Evolutionary conservation across 176 grass and related monocot genomes (phyloP).

Genomic region (Triticum timopheevii): DNA sequence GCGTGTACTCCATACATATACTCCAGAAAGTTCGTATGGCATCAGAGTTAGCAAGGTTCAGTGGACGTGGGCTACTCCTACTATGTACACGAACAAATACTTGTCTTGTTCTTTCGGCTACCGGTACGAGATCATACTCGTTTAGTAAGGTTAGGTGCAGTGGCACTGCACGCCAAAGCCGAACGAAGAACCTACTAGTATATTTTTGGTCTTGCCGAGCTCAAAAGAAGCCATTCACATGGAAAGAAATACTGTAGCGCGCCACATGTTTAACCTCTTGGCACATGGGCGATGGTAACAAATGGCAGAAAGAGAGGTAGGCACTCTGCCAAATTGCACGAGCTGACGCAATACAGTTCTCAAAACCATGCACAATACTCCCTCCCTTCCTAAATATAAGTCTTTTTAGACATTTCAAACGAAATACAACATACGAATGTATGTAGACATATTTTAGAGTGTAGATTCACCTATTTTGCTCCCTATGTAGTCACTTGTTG

Average conservation of each 20-base stretch:
- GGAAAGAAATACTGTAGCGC: not conserved
- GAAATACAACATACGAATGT: no score
- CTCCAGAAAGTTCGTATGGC: not conserved
- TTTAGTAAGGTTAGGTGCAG: not conserved
- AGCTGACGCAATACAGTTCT: not conserved
- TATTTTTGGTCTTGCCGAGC: not conserved
- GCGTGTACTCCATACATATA: not conserved
- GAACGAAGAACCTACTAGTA: no score
- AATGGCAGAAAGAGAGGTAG: not conserved
- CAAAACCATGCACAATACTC: not conserved
- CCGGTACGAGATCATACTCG: no score
- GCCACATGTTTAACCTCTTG: not conserved
- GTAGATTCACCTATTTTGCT: no score
- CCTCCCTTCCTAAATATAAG: no score
- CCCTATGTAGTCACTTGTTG: no score
- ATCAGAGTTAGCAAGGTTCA: not conserved
- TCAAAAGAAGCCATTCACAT: not conserved
- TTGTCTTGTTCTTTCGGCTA: not conserved
- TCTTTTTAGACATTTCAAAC: no score
- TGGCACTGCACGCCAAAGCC: not conserved
- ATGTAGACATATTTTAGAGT: no score
- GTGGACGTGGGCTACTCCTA: not conserved
- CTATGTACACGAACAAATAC: not conserved
- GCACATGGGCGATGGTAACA: not conserved
- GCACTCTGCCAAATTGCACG: not conserved